These are phyloP conservation scores for Pelargonium exstipulatum DNA, from an alignment of 441 rosid species.

Conservation along the genomic window DNA sequence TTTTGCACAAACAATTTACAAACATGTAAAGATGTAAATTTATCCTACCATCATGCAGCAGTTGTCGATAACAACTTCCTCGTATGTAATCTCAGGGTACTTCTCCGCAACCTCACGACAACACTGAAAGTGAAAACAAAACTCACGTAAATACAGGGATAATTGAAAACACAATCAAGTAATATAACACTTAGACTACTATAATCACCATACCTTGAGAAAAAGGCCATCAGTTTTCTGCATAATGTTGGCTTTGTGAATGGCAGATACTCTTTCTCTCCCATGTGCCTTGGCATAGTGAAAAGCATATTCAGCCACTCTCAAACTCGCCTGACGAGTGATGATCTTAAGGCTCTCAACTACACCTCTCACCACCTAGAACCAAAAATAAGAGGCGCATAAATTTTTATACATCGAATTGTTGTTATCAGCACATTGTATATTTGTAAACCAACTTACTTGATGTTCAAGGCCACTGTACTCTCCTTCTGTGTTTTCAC, in stretches of 20 bases:
- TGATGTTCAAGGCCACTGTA: slow-evolving; percentile 99
- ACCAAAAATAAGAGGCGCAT: no score
- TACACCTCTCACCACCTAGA: slow-evolving; percentile 92
- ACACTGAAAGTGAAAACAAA: slow-evolving; percentile 47
- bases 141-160: slow-evolving; percentile 9
- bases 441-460: slow-evolving; percentile 38
- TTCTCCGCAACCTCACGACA: slow-evolving; percentile 92
- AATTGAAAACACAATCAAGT: slow-evolving; percentile 2
- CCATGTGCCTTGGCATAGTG: slow-evolving; percentile 91
- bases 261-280: slow-evolving; percentile 88
- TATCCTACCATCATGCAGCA: slow-evolving; percentile 94
- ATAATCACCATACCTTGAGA: slow-evolving; percentile 54
- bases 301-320: slow-evolving; percentile 98
- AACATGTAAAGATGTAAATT: slow-evolving; percentile 13
- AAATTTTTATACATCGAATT: no score
- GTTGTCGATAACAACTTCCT: slow-evolving; percentile 96
- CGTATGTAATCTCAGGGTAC: slow-evolving; percentile 89
- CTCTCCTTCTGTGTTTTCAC: slow-evolving; percentile 98
- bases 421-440: neutral
- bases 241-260: slow-evolving; percentile 98
- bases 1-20: neutral
- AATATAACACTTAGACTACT: neutral
- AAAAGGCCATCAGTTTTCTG: slow-evolving; percentile 98
- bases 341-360: slow-evolving; percentile 95
- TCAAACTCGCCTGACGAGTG: slow-evolving; percentile 86